Evolutionary conservation across 441 rosid species (phyloP), one percentile per base, ranked within the genome.

Genomic region (Brassica hybrid): DNA sequence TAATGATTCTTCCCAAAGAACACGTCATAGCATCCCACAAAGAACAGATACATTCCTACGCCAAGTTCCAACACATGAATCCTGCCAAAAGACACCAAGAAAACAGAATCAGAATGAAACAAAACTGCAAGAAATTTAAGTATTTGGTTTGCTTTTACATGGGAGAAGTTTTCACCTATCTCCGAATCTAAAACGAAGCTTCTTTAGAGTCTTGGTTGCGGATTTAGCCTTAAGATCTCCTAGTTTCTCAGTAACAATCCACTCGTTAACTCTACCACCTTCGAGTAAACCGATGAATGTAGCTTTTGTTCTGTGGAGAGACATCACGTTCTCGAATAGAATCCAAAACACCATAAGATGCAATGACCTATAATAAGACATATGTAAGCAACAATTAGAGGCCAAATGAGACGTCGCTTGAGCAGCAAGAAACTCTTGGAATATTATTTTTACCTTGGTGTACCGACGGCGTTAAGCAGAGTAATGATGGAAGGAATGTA

Each of bases 241-340:
- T 4, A 60, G 13, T 3, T 8, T 10, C 8, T 30, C 41, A 34
- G 99, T 95, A 18, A 95, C 99, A 43, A 95, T 87, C 98, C 99
- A 95, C 79, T 95, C 99, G 19, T 95, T 95, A 13, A 88, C 98
- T 84, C 98, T 85, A 12, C 97, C 94, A 0, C 89, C 88, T 84
- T 93, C 99, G 8, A 93, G 71, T 76, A 95, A 86, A 48, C 99
- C 99, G 4, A 89, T 86, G 71, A 95, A 89, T 1, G 98, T 90
- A n/a, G 94, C 99, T 85, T 91, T 91, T 2, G 97, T 93, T 16
- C 99, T 86, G 71, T 95, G 99, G 60, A 93, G 83, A 0, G 99
- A 91, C 97, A 95, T 93, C 18, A 93, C 98, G 67, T 93, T 95
- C 89, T 95, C 99, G 59, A 91, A 95, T 7, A 93, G 41, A 34